Conservation (phyloP, 176 grass and related monocot genomes). For the barley (Hordeum vulgare) region MorexV3_pseudomolecules_assembly NC_058522.1:68378877-68379376, state of each 20-base stretch:
- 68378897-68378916: slow-evolving; percentile 11
- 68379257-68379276: neutral
- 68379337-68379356: neutral
- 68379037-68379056: neutral
- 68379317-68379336: neutral
- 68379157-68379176: too few relatives aligned
- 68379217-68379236: too few relatives aligned
- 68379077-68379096: neutral
- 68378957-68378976: slow-evolving; percentile 13
- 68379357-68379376: too few relatives aligned
- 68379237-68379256: neutral
- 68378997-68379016: neutral
- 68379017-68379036: neutral
- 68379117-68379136: neutral
- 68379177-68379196: too few relatives aligned
- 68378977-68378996: neutral
- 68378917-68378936: neutral
- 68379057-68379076: neutral
- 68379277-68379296: neutral
- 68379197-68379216: too few relatives aligned
- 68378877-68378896: neutral
- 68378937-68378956: neutral
- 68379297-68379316: neutral
- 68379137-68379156: neutral
- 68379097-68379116: neutral